Conservation (phyloP, 441 rosid genomes). For the Codiaeum variegatum region DNA sequence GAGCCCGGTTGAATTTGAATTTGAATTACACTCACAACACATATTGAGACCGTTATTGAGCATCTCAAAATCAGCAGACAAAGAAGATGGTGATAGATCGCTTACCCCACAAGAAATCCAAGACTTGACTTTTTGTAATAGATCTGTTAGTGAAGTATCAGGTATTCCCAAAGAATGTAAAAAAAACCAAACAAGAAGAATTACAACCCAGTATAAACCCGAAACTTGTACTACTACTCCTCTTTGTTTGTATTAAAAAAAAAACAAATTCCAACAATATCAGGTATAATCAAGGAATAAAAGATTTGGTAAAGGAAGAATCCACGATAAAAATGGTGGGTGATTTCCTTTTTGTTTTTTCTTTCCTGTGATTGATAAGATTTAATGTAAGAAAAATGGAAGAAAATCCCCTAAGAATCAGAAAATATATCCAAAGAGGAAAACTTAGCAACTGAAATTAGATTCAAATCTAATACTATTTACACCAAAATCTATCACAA, state of each 20-base stretch:
- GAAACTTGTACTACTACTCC: constrained; percentile 12
- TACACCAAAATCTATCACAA: constrained; percentile 33
- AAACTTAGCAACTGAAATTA: constrained; percentile 6
- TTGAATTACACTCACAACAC: constrained; percentile 49
- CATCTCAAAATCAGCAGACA: constrained; percentile 41
- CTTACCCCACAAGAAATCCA: constrained; percentile 66
- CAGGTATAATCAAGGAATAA: constrained; percentile 1
- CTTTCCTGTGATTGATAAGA: constrained; percentile 5
- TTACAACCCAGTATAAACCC: constrained; percentile 26
- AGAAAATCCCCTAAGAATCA: constrained; percentile 47
- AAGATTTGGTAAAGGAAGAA: constrained; percentile 15
- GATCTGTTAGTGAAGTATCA: constrained; percentile 69
- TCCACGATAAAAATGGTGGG: constrained; percentile 69
- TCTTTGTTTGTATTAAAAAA: background rate
- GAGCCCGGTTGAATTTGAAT: constrained; percentile 27
- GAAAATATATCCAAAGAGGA: constrained; percentile 44
- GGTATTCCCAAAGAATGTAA: constrained; percentile 71
- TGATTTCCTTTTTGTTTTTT: constrained; percentile 20
- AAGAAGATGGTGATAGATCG: constrained; percentile 39
- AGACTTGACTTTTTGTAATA: constrained; percentile 60
- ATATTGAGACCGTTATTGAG: constrained; percentile 34
- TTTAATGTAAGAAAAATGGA: constrained; percentile 8
- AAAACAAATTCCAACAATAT: constrained; percentile 24
- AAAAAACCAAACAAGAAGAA: constrained; percentile 30
- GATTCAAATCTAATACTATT: constrained; percentile 25